Evolutionary conservation across 2,329 filamentous ascomycete genomes (phyloP).

Genomic region (Epichloe aotearoae): DNA sequence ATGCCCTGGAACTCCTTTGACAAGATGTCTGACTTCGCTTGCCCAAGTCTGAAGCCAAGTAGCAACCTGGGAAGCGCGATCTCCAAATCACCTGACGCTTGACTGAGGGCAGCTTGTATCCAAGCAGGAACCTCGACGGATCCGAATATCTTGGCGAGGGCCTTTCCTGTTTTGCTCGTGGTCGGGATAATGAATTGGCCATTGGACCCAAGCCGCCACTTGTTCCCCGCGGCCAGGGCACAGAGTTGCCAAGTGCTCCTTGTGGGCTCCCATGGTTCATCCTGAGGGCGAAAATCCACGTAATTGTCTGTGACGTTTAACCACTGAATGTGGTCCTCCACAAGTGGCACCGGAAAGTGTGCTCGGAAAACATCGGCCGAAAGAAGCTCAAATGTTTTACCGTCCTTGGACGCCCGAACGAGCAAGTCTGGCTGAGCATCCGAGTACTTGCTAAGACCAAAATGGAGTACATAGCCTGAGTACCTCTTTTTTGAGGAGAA

Average conservation of each 20-base stretch:
- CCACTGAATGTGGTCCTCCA: slow-evolving; percentile 33
- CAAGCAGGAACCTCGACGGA: background rate
- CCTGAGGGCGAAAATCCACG: slow-evolving; percentile 20
- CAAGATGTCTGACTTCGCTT: slow-evolving; percentile 15
- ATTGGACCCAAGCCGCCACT: background rate
- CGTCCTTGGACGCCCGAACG: slow-evolving; percentile 14
- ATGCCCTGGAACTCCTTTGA: slow-evolving; percentile 37
- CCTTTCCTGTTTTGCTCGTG: background rate
- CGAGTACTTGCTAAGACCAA: slow-evolving; percentile 13
- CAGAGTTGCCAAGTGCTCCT: background rate
- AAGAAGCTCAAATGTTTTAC: slow-evolving; percentile 16
- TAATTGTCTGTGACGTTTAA: slow-evolving; percentile 16
- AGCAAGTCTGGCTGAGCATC: slow-evolving; percentile 15
- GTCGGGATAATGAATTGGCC: slow-evolving; percentile 11
- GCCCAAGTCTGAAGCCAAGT: slow-evolving; percentile 29
- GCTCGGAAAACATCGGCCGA: slow-evolving; percentile 16
- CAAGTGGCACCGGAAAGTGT: slow-evolving; percentile 22
- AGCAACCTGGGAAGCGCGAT: slow-evolving; percentile 32
- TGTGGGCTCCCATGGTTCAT: slow-evolving; percentile 14
- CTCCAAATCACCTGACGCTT: slow-evolving; percentile 12
- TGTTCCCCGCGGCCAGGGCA: background rate
- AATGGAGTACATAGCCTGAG: slow-evolving; percentile 21
- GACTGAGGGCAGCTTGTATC: background rate
- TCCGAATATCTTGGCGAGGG: background rate
- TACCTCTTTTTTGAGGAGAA: slow-evolving; percentile 25